Conservation (phyloP, 208 protist species). For the Trypanosoma scelopori region DNA sequence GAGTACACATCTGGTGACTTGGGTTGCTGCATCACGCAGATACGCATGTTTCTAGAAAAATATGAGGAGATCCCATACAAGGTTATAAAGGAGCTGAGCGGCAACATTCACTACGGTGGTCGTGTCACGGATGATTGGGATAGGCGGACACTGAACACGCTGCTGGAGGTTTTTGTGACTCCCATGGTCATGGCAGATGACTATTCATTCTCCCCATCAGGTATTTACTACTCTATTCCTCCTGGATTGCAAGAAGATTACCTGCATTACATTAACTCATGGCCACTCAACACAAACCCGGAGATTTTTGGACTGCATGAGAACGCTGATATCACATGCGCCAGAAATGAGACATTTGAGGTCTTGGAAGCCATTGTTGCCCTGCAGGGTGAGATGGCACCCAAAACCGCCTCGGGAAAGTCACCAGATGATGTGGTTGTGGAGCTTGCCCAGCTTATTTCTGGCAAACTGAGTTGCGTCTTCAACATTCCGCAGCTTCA, state of each 20-base stretch:
- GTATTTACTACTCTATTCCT: conserved; percentile 82
- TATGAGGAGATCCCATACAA: conserved; percentile 97
- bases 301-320: conserved; percentile 97
- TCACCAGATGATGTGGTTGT: conserved; percentile 84
- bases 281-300: conserved; percentile 94
- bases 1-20: conserved; percentile 98
- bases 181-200: conserved; percentile 89
- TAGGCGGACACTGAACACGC: conserved; percentile 92
- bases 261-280: conserved; percentile 88
- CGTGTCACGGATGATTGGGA: conserved; percentile 99
- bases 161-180: conserved; percentile 93
- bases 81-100: conserved; percentile 95
- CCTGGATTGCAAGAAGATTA: conserved; percentile 81
- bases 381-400: conserved; percentile 63
- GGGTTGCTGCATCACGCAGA: conserved; percentile 89
- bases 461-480: conserved; percentile 60
- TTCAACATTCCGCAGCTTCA: conserved; percentile 89
- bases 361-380: conserved; percentile 84
- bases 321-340: conserved; percentile 98
- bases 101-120: conserved; percentile 99
- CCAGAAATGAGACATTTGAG: conserved; percentile 91
- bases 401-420: conserved; percentile 36
- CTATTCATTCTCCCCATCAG: conserved; percentile 88
- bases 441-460: conserved; percentile 82
- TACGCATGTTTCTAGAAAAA: conserved; percentile 96